phyloP scores from a whole-genome alignment of 2,329 filamentous ascomycete species.

The Uncinocarpus reesii region DNA sequence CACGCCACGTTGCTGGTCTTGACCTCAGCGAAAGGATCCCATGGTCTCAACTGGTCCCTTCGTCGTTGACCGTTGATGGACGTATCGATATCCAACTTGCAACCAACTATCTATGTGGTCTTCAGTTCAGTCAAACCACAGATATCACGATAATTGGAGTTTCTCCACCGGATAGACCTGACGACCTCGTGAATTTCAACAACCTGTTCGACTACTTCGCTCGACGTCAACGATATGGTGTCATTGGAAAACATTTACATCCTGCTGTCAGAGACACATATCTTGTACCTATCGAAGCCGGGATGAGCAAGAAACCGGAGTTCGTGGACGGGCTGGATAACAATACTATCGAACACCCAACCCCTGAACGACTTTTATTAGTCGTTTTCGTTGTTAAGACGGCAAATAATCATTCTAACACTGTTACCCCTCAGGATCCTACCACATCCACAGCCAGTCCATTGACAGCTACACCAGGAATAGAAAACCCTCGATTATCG shows the following conservation, averaged over 20 bases:
- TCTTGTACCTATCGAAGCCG: conserved; percentile 71
- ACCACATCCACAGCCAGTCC: conserved; percentile 26
- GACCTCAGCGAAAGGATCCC: conserved; percentile 57
- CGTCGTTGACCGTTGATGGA: conserved; percentile 51
- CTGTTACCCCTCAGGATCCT: conserved; percentile 33
- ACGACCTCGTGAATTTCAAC: conserved; percentile 55
- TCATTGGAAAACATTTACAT: conserved; percentile 64
- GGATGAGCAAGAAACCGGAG: conserved; percentile 59
- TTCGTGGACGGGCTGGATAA: conserved; percentile 84
- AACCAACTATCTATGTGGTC: conserved; percentile 79
- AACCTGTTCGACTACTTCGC: conserved; percentile 81
- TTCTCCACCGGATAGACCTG: conserved; percentile 49
- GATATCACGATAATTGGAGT: conserved; percentile 76
- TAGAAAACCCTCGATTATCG: conserved; percentile 16
- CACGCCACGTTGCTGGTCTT: conserved; percentile 73
- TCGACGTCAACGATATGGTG: conserved; percentile 71
- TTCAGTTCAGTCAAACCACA: conserved; percentile 70
- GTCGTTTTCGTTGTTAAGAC: conserved; percentile 76
- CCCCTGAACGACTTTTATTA: conserved; percentile 66
- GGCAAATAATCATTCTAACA: conserved; percentile 33
- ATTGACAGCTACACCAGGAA: conserved; percentile 21
- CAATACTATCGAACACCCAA: conserved; percentile 62
- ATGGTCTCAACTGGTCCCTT: conserved; percentile 68
- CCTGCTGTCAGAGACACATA: conserved; percentile 82
- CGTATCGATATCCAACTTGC: conserved; percentile 72